phyloP scores from a whole-genome alignment of 106 monocot genomes.

The Vanilla planifolia region DNA sequence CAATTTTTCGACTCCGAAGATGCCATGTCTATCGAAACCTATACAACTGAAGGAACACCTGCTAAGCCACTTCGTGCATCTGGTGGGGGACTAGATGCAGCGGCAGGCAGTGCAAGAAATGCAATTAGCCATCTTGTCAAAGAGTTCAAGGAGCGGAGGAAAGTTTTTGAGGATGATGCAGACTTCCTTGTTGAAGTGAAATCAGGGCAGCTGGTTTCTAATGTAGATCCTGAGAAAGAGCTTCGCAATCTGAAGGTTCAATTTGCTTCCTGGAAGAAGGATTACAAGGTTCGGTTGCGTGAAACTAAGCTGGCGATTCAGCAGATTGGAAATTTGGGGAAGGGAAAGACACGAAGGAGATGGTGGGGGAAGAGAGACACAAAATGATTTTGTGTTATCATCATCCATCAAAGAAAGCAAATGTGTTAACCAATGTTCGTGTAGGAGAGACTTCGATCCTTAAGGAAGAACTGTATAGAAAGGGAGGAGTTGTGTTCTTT shows the following conservation, averaged over 20 bases:
- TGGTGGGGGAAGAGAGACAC: conserved; percentile 6
- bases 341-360: neutral
- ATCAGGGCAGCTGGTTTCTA: conserved; percentile 18
- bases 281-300: conserved; percentile 54
- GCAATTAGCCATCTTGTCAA: conserved; percentile 42
- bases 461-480: too few relatives aligned
- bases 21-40: conserved; percentile 24
- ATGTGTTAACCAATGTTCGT: too few relatives aligned
- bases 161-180: conserved; percentile 54
- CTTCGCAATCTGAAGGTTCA: conserved; percentile 55
- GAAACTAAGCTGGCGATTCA: conserved; percentile 58
- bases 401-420: too few relatives aligned
- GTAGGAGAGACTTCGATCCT: too few relatives aligned
- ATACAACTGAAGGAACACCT: conserved; percentile 37
- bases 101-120: conserved; percentile 12
- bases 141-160: conserved; percentile 62
- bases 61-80: conserved; percentile 17
- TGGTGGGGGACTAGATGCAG: conserved; percentile 12
- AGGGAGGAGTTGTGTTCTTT: too few relatives aligned
- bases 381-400: conserved; percentile 4
- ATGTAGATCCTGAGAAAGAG: conserved; percentile 50
- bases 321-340: conserved; percentile 19
- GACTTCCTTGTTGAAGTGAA: conserved; percentile 53
- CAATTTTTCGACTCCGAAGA: conserved; percentile 52
- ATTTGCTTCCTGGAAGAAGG: conserved; percentile 76